phyloP scores from a whole-genome alignment of 2,329 filamentous ascomycete species.

The Elsinoe necatrix region DNA sequence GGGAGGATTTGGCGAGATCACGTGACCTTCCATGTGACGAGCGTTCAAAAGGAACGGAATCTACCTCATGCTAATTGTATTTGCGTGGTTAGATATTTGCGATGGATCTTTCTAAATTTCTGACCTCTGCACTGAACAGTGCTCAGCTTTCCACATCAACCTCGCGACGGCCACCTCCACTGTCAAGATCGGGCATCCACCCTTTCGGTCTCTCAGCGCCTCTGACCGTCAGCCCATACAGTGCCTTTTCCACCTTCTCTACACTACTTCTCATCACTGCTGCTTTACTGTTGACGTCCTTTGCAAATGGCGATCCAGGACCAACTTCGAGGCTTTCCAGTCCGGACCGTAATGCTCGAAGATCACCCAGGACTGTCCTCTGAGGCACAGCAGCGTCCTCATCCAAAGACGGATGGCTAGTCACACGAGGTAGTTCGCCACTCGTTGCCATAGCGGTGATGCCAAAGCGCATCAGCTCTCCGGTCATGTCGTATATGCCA shows the following conservation, averaged over 20 bases:
- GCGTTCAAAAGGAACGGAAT: no score
- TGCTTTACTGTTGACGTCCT: slow-evolving; percentile 69
- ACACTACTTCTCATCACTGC: slow-evolving; percentile 81
- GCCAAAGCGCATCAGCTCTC: slow-evolving; percentile 94
- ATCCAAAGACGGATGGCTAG: slow-evolving; percentile 31
- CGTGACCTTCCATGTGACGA: not conserved
- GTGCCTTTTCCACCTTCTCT: slow-evolving; percentile 83
- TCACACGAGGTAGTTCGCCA: slow-evolving; percentile 41
- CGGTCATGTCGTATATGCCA: slow-evolving; percentile 86
- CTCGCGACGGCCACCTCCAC: slow-evolving; percentile 29
- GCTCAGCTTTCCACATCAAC: slow-evolving; percentile 35
- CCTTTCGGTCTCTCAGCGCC: slow-evolving; percentile 83
- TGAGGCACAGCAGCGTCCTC: slow-evolving; percentile 22
- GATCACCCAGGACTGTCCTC: slow-evolving; percentile 67
- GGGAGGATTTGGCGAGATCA: slow-evolving; percentile 9
- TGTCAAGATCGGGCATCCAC: slow-evolving; percentile 73
- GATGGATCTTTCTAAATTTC: not conserved
- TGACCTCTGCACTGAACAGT: not conserved
- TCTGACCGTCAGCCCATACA: slow-evolving; percentile 79
- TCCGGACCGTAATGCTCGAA: slow-evolving; percentile 66
- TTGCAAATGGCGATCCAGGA: slow-evolving; percentile 44
- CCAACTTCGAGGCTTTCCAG: slow-evolving; percentile 64
- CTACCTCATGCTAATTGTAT: no score
- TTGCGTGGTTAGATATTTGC: not conserved
- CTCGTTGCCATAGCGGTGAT: slow-evolving; percentile 77